Base-by-base conservation (phyloP, 306 rosid species). In the Cucurbita moschata region DNA sequence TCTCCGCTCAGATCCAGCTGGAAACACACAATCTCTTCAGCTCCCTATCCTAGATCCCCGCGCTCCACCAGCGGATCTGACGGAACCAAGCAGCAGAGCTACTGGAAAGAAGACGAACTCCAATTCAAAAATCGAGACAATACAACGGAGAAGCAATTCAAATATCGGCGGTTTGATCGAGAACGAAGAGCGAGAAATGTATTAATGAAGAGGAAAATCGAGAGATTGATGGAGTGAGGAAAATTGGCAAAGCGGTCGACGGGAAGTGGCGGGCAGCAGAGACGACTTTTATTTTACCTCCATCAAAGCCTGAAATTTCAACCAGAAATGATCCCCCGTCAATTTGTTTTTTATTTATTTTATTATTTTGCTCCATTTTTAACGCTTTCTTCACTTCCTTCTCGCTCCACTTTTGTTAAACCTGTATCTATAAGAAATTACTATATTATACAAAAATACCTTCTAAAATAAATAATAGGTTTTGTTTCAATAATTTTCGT, bases 1-100 rank as follows among this genome's bases (percentile, higher is more conserved):
- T 95, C 83, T 65, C 80, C 77, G 72, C 64, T 71, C 86, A 87
- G 99, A 88, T 88, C 92, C 90, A 77, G 82, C 51, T 63, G 43
- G 75, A 77, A 71, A 79, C 68, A 60, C 51, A 21, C 52, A 66
- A 76, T 52, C 65, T 47, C 71, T 49, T 44, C 79, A 75, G 81
- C 82, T 85, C 81, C 56, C 67, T 68, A 79, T 62, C 64, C 76
- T 5, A 82, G 90, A 88, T 88, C 91, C 81, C 71, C 79, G 52
- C 73, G 39, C 77, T 68, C 44, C 63, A 63, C 46, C 59, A 65
- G 43, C 76, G 87, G 96, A 92, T 90, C 92, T 79, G 78, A 76
- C 30, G 65, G 55, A 75, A 83, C 49, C 78, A 61, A 44, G 16
- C 74, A 18, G 74, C 26, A 37, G 13, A 42, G 18, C 54, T 72